Base-by-base conservation (phyloP, 2,329 filamentous ascomycete genomes). In the Cladosporium sp. region DNA sequence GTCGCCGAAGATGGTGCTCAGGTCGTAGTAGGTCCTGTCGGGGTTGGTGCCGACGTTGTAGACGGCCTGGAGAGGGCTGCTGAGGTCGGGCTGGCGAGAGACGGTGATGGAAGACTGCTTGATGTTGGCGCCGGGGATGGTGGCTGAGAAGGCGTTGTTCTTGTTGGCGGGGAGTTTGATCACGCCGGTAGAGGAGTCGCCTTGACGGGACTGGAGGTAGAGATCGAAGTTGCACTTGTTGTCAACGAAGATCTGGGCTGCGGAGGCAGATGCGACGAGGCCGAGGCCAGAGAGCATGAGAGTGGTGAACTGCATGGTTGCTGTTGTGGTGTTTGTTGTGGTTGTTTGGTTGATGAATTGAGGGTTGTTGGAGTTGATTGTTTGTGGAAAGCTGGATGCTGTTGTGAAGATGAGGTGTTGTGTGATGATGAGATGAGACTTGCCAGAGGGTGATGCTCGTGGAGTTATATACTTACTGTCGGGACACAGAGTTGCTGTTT, bases 1-100 rank as follows among this genome's bases (percentile, higher is more conserved):
- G 61, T 63, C 61, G 37, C 61, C 61, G 61, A 63, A 63, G 61
- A 63, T 23, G 50, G 61, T 63, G 50, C 29, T 40, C 33, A 63
- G 61, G 61, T 63, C 61, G 61, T 63, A 63, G 61, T 63, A 63
- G 61, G 61, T 63, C 49, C 61, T 52, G 61, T 63, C 61, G 33
- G 61, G 61, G 61, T 63, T 63, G 61, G 61, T 31, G 50, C 61
- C 61, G 35, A 56, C 50, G 50, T 63, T 63, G 61, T 63, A 63
- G 61, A 63, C 61, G 50, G 61, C 61, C 61, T 63, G 61, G 18
- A 63, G 49, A 26, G 61, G 61, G 50, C 50, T 63, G 50, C 61
- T 63, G 50, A 63, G 61, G 61, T 55, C 35, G 61, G 61, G 61
- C 61, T 63, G 61, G 37, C 61, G 61, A 1, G 61, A 63, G 50